A percentile compares a stretch with the other conserved stretches of the same genome.
These are phyloP conservation scores for Corrigiola litoralis DNA, from an alignment of 179 eudicot species.

Conservation along the genomic window DNA sequence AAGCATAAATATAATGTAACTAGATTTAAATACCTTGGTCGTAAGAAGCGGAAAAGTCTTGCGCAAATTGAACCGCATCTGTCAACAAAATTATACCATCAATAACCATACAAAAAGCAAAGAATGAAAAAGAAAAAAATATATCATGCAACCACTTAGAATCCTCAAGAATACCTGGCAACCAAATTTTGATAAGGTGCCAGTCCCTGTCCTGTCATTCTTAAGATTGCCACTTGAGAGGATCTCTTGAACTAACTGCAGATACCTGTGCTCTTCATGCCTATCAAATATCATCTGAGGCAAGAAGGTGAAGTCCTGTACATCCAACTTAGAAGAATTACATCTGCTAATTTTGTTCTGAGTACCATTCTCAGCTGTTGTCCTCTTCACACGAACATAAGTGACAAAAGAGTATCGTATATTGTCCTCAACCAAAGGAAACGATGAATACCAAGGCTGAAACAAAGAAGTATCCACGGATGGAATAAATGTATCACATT, in stretches of 20 bases:
- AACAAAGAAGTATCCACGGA: conserved; percentile 47
- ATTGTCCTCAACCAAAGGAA: conserved; percentile 61
- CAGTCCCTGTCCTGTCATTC: conserved; percentile 80
- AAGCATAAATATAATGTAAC: neutral
- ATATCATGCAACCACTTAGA: neutral
- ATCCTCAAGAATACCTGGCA: conserved; percentile 57
- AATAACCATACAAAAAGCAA: neutral
- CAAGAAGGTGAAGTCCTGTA: conserved; percentile 56
- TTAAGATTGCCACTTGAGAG: conserved; percentile 54
- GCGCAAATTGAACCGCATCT: conserved; percentile 95
- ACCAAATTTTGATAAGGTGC: conserved; percentile 81
- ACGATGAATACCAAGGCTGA: conserved; percentile 86
- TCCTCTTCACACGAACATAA: conserved; percentile 68
- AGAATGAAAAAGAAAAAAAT: neutral
- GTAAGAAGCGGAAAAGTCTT: conserved; percentile 85
- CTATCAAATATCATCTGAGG: conserved; percentile 70
- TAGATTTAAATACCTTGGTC: conserved; percentile 54
- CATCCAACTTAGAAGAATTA: conserved; percentile 29
- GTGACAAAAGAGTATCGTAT: conserved; percentile 64
- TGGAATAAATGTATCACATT: conserved; percentile 91
- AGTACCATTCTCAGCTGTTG: conserved; percentile 22
- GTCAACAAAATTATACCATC: conserved; percentile 14
- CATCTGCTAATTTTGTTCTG: conserved; percentile 16
- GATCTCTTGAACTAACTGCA: conserved; percentile 60
- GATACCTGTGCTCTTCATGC: conserved; percentile 77